Conservation (phyloP, 192 early-diverging fungal species). For the Pilobolus umbonatus region DNA sequence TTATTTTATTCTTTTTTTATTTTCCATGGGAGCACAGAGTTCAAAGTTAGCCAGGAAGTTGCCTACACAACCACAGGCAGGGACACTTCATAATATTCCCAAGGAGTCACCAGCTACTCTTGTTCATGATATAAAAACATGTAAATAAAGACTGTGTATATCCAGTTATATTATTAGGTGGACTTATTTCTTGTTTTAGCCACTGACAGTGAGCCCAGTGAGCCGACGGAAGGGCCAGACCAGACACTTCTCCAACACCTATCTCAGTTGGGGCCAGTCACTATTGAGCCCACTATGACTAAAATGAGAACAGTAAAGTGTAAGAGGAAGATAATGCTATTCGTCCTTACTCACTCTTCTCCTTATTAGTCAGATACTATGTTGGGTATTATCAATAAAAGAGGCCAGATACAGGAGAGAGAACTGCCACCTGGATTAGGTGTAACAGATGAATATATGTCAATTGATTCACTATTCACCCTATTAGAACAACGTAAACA, state of each 20-base stretch:
- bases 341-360: neutral
- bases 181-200: neutral
- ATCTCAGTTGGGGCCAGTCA: constrained; percentile 8
- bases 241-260: neutral
- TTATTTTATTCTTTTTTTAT: neutral
- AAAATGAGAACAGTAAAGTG: constrained; percentile 19
- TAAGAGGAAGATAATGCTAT: neutral
- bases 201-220: too few species aligned
- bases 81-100: constrained; percentile 7
- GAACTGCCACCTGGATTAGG: neutral
- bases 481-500: constrained; percentile 18
- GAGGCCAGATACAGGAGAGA: constrained; percentile 6
- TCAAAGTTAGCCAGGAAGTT: constrained; percentile 13
- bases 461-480: constrained; percentile 14
- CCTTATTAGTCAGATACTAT: constrained; percentile 17
- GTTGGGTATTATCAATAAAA: constrained; percentile 17
- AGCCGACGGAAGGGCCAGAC: too few species aligned
- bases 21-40: constrained; percentile 18
- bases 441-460: neutral
- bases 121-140: neutral
- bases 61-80: constrained; percentile 10
- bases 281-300: constrained; percentile 14
- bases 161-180: neutral
- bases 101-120: constrained; percentile 12
- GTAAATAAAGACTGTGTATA: neutral